These are phyloP conservation scores for Prinsepia uniflora DNA, from an alignment of 306 rosid species.

Conservation along the genomic window DNA sequence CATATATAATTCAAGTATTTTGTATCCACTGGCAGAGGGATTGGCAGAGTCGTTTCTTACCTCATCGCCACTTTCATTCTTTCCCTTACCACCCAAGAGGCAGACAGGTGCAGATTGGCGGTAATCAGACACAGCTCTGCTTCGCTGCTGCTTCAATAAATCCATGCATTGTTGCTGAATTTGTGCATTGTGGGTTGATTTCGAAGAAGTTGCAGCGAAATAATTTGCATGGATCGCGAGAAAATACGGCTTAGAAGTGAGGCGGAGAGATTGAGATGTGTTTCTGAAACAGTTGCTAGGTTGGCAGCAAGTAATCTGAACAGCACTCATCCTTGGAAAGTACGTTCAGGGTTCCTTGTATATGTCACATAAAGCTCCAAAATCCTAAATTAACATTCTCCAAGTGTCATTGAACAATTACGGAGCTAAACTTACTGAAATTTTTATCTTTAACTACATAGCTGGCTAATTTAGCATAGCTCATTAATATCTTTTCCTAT, in stretches of 20 bases:
- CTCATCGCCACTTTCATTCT: constrained; percentile 4
- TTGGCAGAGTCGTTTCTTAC: neutral
- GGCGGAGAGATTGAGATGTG: neutral
- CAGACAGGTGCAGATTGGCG: constrained; percentile 3
- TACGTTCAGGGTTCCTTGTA: neutral
- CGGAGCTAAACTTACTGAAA: neutral
- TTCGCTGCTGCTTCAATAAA: neutral
- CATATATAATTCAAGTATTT: neutral
- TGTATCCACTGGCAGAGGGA: neutral
- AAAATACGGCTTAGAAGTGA: neutral
- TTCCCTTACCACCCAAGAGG: constrained; percentile 16
- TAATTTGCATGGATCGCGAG: neutral
- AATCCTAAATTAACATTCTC: neutral
- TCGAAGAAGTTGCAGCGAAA: neutral
- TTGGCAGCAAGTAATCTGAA: constrained; percentile 11
- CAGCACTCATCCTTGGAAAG: neutral
- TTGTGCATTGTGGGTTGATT: neutral
- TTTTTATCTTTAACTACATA: neutral
- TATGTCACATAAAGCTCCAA: neutral
- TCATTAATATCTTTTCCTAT: neutral
- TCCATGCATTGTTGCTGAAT: neutral
- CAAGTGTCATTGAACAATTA: constrained; percentile 3
- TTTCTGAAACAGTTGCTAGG: constrained; percentile 12
- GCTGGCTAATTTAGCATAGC: neutral
- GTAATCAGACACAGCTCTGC: neutral